A percentile compares a stretch with the other conserved stretches of the same genome.
phyloP scores from a whole-genome alignment of 164 flowering plant species.

The Piper longum region DNA sequence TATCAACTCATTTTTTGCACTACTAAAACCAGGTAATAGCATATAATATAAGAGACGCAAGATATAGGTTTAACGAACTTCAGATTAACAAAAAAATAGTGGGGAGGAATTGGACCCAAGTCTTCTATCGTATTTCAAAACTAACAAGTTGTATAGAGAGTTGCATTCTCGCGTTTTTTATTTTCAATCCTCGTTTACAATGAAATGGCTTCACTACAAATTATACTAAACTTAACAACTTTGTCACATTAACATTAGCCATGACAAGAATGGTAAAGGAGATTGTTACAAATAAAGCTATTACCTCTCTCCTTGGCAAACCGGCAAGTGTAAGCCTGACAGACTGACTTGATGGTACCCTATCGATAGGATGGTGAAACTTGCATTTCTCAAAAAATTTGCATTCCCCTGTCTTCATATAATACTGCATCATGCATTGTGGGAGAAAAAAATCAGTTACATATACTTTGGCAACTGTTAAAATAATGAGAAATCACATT shows the following conservation, averaged over 20 bases:
- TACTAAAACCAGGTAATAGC: not conserved
- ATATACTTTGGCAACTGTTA: not conserved
- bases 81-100: too few species aligned
- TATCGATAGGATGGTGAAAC: slow-evolving; percentile 83
- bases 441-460: not conserved
- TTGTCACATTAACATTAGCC: too few species aligned
- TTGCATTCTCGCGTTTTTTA: too few species aligned
- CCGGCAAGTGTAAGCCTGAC: slow-evolving; percentile 91
- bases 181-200: too few species aligned
- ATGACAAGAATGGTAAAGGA: too few species aligned
- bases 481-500: not conserved
- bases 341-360: slow-evolving; percentile 34
- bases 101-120: too few species aligned
- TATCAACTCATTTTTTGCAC: not conserved
- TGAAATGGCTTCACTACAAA: too few species aligned
- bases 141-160: too few species aligned
- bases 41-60: not conserved
- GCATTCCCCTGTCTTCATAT: slow-evolving; percentile 89
- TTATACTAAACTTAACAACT: too few species aligned
- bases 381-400: slow-evolving; percentile 77
- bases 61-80: too few species aligned
- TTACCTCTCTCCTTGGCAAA: slow-evolving; percentile 93
- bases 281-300: too few species aligned
- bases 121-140: too few species aligned
- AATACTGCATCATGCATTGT: slow-evolving; percentile 30